Evolutionary conservation across 2,329 filamentous ascomycete genomes (phyloP), one percentile per base, ranked within the genome.

Genomic region (Microthyrium microscopicum): DNA sequence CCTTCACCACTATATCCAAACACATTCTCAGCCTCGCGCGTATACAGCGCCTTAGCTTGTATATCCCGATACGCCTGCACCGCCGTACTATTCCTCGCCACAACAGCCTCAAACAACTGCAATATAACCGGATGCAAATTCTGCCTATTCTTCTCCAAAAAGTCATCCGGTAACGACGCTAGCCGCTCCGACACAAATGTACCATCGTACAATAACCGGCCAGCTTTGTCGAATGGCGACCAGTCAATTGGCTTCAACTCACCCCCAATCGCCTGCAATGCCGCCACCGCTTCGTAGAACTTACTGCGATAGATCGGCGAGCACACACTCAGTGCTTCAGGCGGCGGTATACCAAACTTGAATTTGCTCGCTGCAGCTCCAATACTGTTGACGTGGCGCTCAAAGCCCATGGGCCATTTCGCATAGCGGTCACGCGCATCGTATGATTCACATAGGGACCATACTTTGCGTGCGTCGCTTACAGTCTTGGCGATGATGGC

Each of bases 171-270:
- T 1, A 52, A 39, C 0, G 44, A 48, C 2, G 64, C 61, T 7
- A 68, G 52, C 12, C 69, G 58, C 44, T 73, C 69, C 2, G 61
- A 64, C 2, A 73, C 64, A 46, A 71, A 65, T 0, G 66, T 62
- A 0, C 68, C 68, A 16, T 66, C 61, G 43, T 73, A 73, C 0
- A 73, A 51, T 2, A 73, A 53, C 31, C 61, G 52, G 3, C 63
- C 66, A 4, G 65, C 66, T 31, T 59, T 56, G 35, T 69, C 60
- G 25, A 73, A 64, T 1, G 50, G 50, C 1, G 45, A 37, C 48
- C 48, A 53, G 36, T 52, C 44, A 19, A 52, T 46, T 6, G 48
- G 48, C 9, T 40, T 48, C 6, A 53, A 40, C 3, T 43, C 26
- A 4, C 50, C 48, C 5, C 49, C 50, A 4, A 53, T 40, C 15